Evolutionary conservation across 2,329 filamentous ascomycete species (phyloP).

Genomic region (Rhynchosporium agropyri): DNA sequence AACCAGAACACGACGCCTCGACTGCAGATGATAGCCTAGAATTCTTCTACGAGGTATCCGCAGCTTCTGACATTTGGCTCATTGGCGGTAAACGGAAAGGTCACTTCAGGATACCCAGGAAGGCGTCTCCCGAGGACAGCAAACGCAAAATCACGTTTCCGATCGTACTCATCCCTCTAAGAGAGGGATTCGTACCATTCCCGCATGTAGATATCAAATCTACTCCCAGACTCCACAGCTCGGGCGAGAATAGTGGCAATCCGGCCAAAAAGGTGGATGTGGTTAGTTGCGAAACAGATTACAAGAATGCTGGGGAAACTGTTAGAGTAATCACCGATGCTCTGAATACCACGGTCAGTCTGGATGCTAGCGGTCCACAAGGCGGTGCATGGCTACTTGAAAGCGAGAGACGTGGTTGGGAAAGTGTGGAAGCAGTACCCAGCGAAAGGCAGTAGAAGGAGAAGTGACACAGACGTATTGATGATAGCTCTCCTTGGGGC

Average conservation of each 20-base stretch:
- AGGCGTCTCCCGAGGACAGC: conserved; percentile 49
- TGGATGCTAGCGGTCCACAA: conserved; percentile 67
- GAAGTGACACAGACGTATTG: background rate
- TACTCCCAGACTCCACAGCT: conserved; percentile 44
- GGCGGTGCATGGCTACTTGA: conserved; percentile 70
- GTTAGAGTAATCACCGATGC: conserved; percentile 75
- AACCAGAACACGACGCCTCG: conserved; percentile 28
- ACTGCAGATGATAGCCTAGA: conserved; percentile 54
- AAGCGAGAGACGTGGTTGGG: conserved; percentile 50
- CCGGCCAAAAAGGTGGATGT: conserved; percentile 29
- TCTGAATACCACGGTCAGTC: conserved; percentile 70
- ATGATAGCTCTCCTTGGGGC: background rate
- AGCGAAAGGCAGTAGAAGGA: background rate
- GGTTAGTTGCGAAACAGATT: conserved; percentile 75
- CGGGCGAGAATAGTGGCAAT: conserved; percentile 31
- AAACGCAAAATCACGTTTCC: conserved; percentile 55
- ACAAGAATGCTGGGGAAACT: conserved; percentile 74
- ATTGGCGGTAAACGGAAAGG: conserved; percentile 80
- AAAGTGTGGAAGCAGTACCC: conserved; percentile 21
- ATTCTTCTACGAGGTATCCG: conserved; percentile 82
- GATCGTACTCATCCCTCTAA: conserved; percentile 77
- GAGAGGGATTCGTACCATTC: conserved; percentile 75
- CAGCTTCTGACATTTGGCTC: conserved; percentile 77
- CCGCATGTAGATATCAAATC: conserved; percentile 79
- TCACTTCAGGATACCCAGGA: conserved; percentile 66